Conservation (phyloP, 208 protist genomes). For the Leishmania major region DNA sequence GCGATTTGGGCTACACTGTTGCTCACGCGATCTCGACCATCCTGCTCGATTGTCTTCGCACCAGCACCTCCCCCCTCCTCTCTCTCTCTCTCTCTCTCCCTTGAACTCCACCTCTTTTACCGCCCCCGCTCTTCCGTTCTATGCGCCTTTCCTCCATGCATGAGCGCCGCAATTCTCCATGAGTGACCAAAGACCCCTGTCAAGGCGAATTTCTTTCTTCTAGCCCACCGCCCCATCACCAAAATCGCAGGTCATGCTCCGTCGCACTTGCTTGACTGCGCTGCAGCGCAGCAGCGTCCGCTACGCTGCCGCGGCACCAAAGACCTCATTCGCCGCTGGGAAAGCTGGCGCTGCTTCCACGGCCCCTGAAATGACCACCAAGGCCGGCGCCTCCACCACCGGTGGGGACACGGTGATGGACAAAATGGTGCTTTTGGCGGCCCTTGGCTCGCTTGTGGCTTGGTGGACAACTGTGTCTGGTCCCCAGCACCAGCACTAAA, state of each 20-base stretch:
- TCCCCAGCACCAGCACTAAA: conserved; percentile 71
- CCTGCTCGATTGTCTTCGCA: background rate
- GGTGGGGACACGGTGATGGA: conserved; percentile 72
- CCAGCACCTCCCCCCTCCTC: background rate
- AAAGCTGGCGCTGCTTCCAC: conserved; percentile 26
- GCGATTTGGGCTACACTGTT: background rate
- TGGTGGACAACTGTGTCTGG: conserved; percentile 73
- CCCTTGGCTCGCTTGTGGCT: conserved; percentile 35
- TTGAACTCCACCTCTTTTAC: background rate
- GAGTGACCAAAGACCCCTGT: background rate
- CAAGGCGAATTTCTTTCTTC: background rate
- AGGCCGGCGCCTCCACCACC: conserved; percentile 52
- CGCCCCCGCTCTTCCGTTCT: background rate
- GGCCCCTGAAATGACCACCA: conserved; percentile 41
- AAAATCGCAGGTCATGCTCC: conserved; percentile 37
- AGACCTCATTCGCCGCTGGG: conserved; percentile 13
- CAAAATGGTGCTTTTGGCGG: conserved; percentile 58
- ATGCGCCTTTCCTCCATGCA: background rate
- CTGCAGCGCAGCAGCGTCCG: conserved; percentile 26
- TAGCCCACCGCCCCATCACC: background rate
- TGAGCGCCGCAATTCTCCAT: background rate
- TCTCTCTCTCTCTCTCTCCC: background rate
- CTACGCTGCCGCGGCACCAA: conserved; percentile 13
- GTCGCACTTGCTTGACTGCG: conserved; percentile 38
- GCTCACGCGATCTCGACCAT: background rate